phyloP scores from a whole-genome alignment of 176 grass and related monocot genomes.

The Cenchrus purpureus region DNA sequence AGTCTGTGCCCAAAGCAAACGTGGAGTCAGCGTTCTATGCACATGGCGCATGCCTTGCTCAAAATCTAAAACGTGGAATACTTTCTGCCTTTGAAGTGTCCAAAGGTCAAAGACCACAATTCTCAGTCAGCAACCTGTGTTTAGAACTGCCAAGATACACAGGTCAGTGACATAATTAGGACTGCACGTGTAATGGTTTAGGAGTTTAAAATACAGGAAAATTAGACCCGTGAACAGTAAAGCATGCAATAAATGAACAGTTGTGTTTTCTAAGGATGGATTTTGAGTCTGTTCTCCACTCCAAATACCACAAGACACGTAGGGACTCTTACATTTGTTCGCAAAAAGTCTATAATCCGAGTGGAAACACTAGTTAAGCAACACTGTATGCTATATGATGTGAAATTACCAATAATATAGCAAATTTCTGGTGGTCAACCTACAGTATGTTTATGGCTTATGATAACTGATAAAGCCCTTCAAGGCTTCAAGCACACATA shows the following conservation, averaged over 20 bases:
- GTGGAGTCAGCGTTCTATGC: conserved; percentile 45
- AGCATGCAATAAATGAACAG: conserved; percentile 9
- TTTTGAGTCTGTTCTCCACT: background rate
- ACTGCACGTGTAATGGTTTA: background rate
- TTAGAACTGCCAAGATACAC: background rate
- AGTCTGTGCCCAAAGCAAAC: background rate
- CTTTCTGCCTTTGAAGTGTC: conserved; percentile 15
- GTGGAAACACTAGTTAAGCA: background rate
- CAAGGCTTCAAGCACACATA: background rate
- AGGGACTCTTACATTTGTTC: background rate
- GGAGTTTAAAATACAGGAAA: conserved; percentile 16
- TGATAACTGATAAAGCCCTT: background rate
- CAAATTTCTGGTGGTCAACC: background rate
- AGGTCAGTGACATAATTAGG: background rate
- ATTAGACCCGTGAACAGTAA: conserved; percentile 9
- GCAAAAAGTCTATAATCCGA: background rate
- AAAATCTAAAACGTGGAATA: conserved; percentile 52
- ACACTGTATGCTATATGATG: background rate
- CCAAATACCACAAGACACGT: background rate
- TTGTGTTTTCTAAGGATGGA: background rate
- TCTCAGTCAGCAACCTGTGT: conserved; percentile 33
- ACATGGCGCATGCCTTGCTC: conserved; percentile 34
- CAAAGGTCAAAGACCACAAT: conserved; percentile 29
- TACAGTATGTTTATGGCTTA: background rate
- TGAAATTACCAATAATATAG: conserved; percentile 25